These are phyloP conservation scores for Hamamelis virginiana DNA, from an alignment of 164 flowering plant genomes.

Conservation along the genomic window DNA sequence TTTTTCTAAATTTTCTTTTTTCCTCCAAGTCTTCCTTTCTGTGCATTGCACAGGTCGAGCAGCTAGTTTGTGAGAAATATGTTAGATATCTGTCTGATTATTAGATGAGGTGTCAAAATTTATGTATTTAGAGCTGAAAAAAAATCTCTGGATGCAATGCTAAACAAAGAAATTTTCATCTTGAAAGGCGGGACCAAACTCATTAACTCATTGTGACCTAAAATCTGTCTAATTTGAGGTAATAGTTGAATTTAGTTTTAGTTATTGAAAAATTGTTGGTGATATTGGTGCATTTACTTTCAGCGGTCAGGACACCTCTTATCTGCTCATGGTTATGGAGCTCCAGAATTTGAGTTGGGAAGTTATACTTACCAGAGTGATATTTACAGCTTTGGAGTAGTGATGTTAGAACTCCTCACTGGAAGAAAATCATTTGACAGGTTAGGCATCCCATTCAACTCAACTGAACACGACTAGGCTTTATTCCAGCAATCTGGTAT, in stretches of 20 bases:
- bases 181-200: too few species aligned
- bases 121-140: too few species aligned
- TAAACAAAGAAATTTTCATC: too few species aligned
- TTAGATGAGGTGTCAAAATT: too few species aligned
- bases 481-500: not conserved
- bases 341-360: constrained; percentile 75
- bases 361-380: constrained; percentile 65
- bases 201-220: not conserved
- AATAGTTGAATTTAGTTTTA: not conserved
- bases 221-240: not conserved
- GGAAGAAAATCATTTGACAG: constrained; percentile 67
- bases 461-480: not conserved
- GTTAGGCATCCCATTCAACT: constrained; percentile 23
- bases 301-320: constrained; percentile 33
- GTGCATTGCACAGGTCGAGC: too few species aligned
- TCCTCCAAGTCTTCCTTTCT: too few species aligned
- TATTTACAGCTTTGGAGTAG: constrained; percentile 82
- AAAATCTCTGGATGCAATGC: too few species aligned
- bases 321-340: constrained; percentile 51
- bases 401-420: constrained; percentile 82
- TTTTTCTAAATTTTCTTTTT: too few species aligned
- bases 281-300: constrained; percentile 3
- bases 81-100: too few species aligned
- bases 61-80: too few species aligned
- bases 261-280: not conserved